These are phyloP conservation scores for Penicillium sp. DNA, from an alignment of 2,329 filamentous ascomycete genomes.

Conservation along the genomic window DNA sequence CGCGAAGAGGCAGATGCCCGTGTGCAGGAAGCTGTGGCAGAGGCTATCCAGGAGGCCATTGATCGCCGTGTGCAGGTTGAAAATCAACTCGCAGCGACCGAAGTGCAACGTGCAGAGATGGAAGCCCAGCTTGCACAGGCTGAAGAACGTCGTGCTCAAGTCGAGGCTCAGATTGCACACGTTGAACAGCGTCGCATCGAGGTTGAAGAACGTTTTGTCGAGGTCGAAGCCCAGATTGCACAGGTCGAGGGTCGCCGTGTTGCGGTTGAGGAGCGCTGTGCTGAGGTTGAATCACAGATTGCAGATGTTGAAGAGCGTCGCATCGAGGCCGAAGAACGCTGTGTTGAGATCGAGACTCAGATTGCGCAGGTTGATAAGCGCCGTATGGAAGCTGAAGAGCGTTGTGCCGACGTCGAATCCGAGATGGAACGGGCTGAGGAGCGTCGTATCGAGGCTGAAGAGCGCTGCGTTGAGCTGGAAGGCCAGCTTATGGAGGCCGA, in stretches of 20 bases:
- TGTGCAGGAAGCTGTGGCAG: constrained; percentile 19
- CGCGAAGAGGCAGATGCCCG: constrained; percentile 15
- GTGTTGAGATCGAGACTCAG: background rate
- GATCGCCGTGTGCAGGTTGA: constrained; percentile 8
- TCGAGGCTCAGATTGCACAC: background rate
- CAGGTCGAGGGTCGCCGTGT: background rate
- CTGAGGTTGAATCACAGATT: background rate
- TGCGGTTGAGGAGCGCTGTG: background rate
- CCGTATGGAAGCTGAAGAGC: background rate
- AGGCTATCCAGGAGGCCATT: constrained; percentile 15
- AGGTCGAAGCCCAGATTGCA: background rate
- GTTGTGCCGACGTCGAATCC: constrained; percentile 3
- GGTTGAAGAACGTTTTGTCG: background rate
- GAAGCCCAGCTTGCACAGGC: background rate
- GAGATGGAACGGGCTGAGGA: background rate
- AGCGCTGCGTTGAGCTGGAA: background rate
- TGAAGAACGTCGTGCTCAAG: background rate
- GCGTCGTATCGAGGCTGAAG: background rate
- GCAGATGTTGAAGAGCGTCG: background rate
- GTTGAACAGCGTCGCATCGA: background rate
- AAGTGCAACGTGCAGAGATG: constrained; percentile 6
- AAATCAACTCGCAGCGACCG: background rate
- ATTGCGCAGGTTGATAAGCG: background rate
- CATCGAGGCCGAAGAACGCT: background rate
- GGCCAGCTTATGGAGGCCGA: constrained; percentile 15